Evolutionary conservation across 768 basidiomycete species (phyloP).

Genomic region (Mycena galopus): DNA sequence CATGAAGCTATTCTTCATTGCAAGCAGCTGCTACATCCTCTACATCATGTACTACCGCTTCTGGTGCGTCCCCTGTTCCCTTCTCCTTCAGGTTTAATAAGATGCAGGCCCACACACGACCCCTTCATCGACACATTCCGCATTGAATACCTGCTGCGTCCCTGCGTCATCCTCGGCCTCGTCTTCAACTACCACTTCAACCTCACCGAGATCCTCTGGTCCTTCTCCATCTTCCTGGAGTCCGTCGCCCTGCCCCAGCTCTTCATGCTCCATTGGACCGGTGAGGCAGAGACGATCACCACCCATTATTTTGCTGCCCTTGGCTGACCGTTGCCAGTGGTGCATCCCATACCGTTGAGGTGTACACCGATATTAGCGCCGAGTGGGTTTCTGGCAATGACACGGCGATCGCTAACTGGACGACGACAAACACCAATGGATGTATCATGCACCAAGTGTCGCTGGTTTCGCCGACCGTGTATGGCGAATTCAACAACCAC

Average conservation of each 20-base stretch:
- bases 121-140: slow-evolving; percentile 97
- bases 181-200: slow-evolving; percentile 92
- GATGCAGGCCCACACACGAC: slow-evolving; percentile 91
- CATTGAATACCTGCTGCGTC: slow-evolving; percentile 90
- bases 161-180: slow-evolving; percentile 80
- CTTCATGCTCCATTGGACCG: slow-evolving; percentile 97
- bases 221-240: slow-evolving; percentile 98
- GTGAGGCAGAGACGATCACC: slow-evolving; percentile 97
- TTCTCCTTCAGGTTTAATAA: neutral
- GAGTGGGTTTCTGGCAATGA: slow-evolving; percentile 67
- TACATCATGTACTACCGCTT: slow-evolving; percentile 93
- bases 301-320: slow-evolving; percentile 97
- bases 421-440: slow-evolving; percentile 53
- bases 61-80: slow-evolving; percentile 68
- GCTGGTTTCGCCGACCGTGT: slow-evolving; percentile 57
- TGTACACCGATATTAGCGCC: slow-evolving; percentile 73
- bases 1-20: slow-evolving; percentile 98
- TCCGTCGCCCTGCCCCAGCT: slow-evolving; percentile 94
- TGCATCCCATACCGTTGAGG: slow-evolving; percentile 59
- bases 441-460: slow-evolving; percentile 71
- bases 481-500: slow-evolving; percentile 59
- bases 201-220: slow-evolving; percentile 85
- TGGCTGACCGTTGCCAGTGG: slow-evolving; percentile 63
- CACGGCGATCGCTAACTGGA: slow-evolving; percentile 67
- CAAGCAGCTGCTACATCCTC: slow-evolving; percentile 87